A percentile compares a stretch with the other conserved stretches of the same genome.
phyloP scores from a whole-genome alignment of 1,284 basidiomycete species.

The Rhodotorula sp. region DNA sequence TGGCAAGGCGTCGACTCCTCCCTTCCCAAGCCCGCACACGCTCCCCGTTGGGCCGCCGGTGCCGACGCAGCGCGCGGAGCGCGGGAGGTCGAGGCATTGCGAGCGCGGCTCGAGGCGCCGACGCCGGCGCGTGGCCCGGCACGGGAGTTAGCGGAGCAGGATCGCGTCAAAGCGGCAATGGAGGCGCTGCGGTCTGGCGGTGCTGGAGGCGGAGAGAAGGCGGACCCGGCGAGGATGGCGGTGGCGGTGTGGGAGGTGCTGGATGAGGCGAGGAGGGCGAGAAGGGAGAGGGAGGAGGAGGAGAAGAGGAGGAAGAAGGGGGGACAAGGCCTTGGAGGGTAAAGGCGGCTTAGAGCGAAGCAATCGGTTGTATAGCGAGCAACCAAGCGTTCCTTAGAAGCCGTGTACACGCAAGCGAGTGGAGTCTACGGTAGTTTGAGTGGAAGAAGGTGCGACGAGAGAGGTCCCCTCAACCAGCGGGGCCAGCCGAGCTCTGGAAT shows the following conservation, averaged over 20 bases:
- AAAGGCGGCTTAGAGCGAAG: too few species aligned
- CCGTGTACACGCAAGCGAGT: too few species aligned
- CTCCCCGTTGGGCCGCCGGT: neutral
- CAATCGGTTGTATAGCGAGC: too few species aligned
- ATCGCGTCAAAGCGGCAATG: neutral
- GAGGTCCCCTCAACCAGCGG: too few species aligned
- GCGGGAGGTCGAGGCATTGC: neutral
- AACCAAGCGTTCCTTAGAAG: too few species aligned
- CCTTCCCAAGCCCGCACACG: neutral
- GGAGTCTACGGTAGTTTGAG: too few species aligned
- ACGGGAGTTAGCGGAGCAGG: neutral
- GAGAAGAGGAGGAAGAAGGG: neutral
- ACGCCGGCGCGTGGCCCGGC: neutral
- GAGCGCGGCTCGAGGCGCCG: neutral
- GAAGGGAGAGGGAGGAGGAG: neutral
- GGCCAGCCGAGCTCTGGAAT: too few species aligned
- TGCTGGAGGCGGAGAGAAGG: neutral
- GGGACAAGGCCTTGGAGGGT: neutral
- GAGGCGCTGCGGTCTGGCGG: neutral
- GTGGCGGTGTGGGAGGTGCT: slow-evolving; percentile 13
- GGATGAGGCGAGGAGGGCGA: neutral
- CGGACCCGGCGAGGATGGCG: slow-evolving; percentile 9
- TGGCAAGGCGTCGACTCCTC: slow-evolving; percentile 1
- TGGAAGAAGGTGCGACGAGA: too few species aligned
- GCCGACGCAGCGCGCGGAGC: neutral